Evolutionary conservation across 768 basidiomycete genomes (phyloP).

Genomic region (Lactarius hatsudake): DNA sequence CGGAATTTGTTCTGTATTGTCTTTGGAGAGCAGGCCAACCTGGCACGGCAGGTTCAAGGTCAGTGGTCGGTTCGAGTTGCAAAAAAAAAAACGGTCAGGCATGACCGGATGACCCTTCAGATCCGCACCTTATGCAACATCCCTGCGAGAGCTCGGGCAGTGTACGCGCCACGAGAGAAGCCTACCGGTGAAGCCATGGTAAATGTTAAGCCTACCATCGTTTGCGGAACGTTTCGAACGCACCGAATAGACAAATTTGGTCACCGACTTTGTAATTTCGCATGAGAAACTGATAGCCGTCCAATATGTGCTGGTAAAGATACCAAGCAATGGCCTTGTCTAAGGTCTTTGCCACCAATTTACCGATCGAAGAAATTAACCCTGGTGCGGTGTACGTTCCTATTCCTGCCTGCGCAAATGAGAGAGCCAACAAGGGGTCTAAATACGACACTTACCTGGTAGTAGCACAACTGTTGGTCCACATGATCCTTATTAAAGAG

Average conservation of each 20-base stretch:
- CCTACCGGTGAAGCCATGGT: constrained; percentile 39
- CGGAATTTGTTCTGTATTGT: constrained; percentile 64
- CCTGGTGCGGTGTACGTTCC: constrained; percentile 49
- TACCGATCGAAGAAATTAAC: constrained; percentile 55
- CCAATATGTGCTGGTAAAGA: constrained; percentile 65
- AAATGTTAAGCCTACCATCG: constrained; percentile 14
- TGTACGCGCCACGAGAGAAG: constrained; percentile 72
- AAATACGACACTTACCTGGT: constrained; percentile 48
- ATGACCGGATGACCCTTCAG: not conserved
- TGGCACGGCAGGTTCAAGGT: constrained; percentile 29
- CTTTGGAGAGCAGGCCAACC: constrained; percentile 68
- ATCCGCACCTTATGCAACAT: constrained; percentile 54
- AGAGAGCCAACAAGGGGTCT: not conserved
- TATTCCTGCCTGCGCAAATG: not conserved
- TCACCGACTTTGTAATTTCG: constrained; percentile 68
- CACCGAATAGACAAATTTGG: constrained; percentile 71
- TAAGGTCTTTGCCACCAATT: constrained; percentile 55
- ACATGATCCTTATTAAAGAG: constrained; percentile 38
- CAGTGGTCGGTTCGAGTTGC: not conserved
- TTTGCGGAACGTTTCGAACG: constrained; percentile 15
- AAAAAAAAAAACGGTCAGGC: not conserved
- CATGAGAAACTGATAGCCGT: constrained; percentile 77
- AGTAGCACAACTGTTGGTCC: constrained; percentile 48
- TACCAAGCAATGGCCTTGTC: constrained; percentile 78
- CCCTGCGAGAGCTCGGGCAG: constrained; percentile 70